Evolutionary conservation across 148 eudicot genomes (phyloP).

Genomic region (Salicornia ramosissima): DNA sequence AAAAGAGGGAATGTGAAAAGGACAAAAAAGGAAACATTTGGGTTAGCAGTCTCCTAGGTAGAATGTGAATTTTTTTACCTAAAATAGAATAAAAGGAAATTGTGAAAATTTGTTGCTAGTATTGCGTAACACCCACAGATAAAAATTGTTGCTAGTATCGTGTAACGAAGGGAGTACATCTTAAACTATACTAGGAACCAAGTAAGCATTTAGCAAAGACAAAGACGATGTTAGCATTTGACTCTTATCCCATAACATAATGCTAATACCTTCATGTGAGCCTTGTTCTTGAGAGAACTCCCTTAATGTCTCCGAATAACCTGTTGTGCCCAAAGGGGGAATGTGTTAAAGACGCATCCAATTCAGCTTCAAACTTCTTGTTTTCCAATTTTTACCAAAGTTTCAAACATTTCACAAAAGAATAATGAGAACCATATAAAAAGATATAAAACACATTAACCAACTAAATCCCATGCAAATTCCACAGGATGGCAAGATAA

Average conservation of each 20-base stretch:
- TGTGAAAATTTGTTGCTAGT: too few relatives aligned
- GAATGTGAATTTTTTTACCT: too few relatives aligned
- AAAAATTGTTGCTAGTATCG: too few relatives aligned
- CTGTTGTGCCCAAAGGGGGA: conserved; percentile 20
- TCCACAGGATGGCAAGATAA: neutral
- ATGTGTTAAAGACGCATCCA: conserved; percentile 6
- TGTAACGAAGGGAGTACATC: too few relatives aligned
- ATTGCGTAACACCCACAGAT: too few relatives aligned
- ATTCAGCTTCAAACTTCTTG: conserved; percentile 4
- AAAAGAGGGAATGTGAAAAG: too few relatives aligned
- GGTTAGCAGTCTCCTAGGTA: too few relatives aligned
- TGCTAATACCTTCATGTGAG: conserved; percentile 23
- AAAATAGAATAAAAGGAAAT: too few relatives aligned
- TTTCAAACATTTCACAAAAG: neutral
- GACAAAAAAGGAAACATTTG: too few relatives aligned
- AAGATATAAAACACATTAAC: too few relatives aligned
- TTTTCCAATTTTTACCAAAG: neutral
- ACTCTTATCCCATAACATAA: conserved; percentile 2
- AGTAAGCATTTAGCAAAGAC: neutral
- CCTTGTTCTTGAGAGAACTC: conserved; percentile 24
- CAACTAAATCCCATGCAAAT: neutral
- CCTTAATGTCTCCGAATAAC: conserved; percentile 27
- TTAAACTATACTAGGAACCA: neutral
- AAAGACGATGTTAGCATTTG: neutral
- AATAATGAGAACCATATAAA: neutral